phyloP scores from a whole-genome alignment of 306 rosid species.

The Begonia peltatifolia region DNA sequence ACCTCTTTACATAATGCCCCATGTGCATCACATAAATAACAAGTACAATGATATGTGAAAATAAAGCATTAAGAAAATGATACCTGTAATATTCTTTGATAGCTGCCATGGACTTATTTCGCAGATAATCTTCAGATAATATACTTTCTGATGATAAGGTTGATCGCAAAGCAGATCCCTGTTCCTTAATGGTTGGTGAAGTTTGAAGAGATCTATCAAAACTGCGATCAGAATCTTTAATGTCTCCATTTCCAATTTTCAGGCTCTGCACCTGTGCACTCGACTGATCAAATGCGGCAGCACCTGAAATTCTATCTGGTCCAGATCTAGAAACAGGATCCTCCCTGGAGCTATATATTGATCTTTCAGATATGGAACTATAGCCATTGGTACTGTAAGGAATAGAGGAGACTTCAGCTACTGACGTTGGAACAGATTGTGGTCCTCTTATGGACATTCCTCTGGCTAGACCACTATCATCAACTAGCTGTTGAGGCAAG shows the following conservation, averaged over 20 bases:
- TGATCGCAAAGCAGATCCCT: slow-evolving; percentile 25
- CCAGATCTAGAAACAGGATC: slow-evolving; percentile 27
- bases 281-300: slow-evolving; percentile 41
- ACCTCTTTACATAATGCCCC: no score
- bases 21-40: no score
- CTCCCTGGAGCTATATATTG: slow-evolving; percentile 29
- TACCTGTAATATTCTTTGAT: slow-evolving; percentile 92
- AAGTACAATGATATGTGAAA: background rate
- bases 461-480: slow-evolving; percentile 83
- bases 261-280: slow-evolving; percentile 33
- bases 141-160: slow-evolving; percentile 26
- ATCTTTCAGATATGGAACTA: slow-evolving; percentile 29
- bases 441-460: slow-evolving; percentile 91
- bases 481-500: slow-evolving; percentile 47
- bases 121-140: slow-evolving; percentile 39
- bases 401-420: slow-evolving; percentile 24
- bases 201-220: slow-evolving; percentile 36
- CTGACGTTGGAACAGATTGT: slow-evolving; percentile 27
- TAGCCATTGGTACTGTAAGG: slow-evolving; percentile 43
- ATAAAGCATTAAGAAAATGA: slow-evolving; percentile 4
- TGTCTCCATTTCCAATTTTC: slow-evolving; percentile 39
- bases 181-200: slow-evolving; percentile 32
- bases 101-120: slow-evolving; percentile 51
- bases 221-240: slow-evolving; percentile 37
- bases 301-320: slow-evolving; percentile 36